These are phyloP conservation scores for Amphibolis antarctica DNA, from an alignment of 106 monocot species.

Conservation along the genomic window DNA sequence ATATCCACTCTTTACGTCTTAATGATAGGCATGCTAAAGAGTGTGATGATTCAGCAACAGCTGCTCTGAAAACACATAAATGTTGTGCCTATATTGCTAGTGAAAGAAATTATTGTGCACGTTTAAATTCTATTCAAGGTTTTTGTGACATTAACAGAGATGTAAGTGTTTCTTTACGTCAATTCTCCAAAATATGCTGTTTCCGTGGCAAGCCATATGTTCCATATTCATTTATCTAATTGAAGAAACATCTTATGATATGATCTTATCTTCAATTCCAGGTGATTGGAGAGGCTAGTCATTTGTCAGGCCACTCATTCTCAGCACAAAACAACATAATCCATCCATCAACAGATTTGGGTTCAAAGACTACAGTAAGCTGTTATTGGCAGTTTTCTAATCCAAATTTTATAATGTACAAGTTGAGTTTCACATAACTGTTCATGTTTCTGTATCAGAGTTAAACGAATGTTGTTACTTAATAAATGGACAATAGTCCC, in stretches of 20 bases:
- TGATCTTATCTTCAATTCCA: slow-evolving; percentile 5
- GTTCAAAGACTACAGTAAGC: slow-evolving; percentile 95
- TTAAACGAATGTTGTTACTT: too few relatives aligned
- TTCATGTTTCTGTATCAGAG: too few relatives aligned
- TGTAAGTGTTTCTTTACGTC: slow-evolving; percentile 32
- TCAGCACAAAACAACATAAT: slow-evolving; percentile 91
- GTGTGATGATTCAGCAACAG: slow-evolving; percentile 3
- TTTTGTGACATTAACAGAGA: slow-evolving; percentile 93
- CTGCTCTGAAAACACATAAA: slow-evolving; percentile 51
- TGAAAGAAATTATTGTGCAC: slow-evolving; percentile 83
- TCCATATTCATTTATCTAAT: slow-evolving; percentile 1
- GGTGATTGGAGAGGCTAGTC: slow-evolving; percentile 89
- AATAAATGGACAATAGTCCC: too few relatives aligned
- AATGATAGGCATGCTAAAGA: slow-evolving; percentile 6
- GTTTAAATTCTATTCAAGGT: slow-evolving; percentile 87
- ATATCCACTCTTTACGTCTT: slow-evolving; percentile 14
- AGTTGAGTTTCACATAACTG: too few relatives aligned
- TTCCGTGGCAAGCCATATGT: not conserved
- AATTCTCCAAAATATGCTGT: not conserved
- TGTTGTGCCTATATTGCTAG: slow-evolving; percentile 90
- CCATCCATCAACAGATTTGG: slow-evolving; percentile 73
- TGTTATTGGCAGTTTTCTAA: not conserved
- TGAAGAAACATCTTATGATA: not conserved
- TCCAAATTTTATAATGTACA: not conserved
- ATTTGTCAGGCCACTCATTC: slow-evolving; percentile 89